Evolutionary conservation across 2,329 filamentous ascomycete species (phyloP).

Genomic region (Colletotrichum horii): DNA sequence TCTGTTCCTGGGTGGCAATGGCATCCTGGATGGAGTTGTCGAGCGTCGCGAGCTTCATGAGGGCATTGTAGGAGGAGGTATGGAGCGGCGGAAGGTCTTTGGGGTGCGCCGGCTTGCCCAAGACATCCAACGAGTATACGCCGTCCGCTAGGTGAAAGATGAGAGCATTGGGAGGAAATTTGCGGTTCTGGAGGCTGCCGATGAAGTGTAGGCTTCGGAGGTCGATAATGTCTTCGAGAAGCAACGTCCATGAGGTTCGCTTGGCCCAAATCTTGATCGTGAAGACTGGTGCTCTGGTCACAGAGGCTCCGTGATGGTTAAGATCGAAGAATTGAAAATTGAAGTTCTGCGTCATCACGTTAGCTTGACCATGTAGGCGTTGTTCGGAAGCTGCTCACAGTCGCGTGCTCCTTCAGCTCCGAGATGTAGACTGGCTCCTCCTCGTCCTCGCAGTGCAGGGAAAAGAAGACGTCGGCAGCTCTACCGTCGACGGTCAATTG

Average conservation of each 20-base stretch:
- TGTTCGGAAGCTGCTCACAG: slow-evolving; percentile 46
- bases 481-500: slow-evolving; percentile 73
- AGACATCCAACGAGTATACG: slow-evolving; percentile 80
- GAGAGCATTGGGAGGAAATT: slow-evolving; percentile 81
- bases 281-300: slow-evolving; percentile 70
- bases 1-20: slow-evolving; percentile 73
- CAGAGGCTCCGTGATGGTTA: slow-evolving; percentile 61
- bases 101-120: slow-evolving; percentile 52
- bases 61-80: slow-evolving; percentile 83
- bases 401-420: slow-evolving; percentile 78
- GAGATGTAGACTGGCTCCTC: slow-evolving; percentile 87
- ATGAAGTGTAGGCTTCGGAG: slow-evolving; percentile 79
- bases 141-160: slow-evolving; percentile 87
- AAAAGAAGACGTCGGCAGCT: slow-evolving; percentile 90
- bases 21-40: slow-evolving; percentile 93
- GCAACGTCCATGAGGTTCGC: slow-evolving; percentile 61
- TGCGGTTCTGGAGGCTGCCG: slow-evolving; percentile 71
- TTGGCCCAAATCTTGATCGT: slow-evolving; percentile 78
- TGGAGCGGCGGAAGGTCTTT: slow-evolving; percentile 57
- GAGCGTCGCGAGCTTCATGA: slow-evolving; percentile 88
- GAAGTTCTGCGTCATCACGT: slow-evolving; percentile 67
- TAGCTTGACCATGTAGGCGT: not conserved
- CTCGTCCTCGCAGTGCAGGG: slow-evolving; percentile 72
- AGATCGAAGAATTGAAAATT: slow-evolving; percentile 88
- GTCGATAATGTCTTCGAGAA: slow-evolving; percentile 76